Evolutionary conservation across 139 green algal genomes (phyloP).

Genomic region (Astrephomene gubernaculifera): DNA sequence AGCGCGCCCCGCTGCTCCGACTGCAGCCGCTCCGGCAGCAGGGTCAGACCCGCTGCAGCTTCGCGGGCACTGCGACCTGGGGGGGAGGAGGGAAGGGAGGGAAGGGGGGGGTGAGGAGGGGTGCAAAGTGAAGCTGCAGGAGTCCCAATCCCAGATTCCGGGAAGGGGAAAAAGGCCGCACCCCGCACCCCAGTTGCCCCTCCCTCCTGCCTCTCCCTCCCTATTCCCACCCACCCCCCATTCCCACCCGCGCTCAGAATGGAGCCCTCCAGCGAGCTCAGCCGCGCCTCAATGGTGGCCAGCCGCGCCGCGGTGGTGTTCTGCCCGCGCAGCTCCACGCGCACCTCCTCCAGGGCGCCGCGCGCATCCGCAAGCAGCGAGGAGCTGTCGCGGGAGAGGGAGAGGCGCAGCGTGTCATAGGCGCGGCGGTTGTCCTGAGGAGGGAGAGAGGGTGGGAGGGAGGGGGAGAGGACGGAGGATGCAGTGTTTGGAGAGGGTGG

Average conservation of each 20-base stretch:
- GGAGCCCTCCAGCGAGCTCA: conserved; percentile 51
- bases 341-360: conserved; percentile 53
- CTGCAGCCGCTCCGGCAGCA: conserved; percentile 48
- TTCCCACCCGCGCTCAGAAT: conserved; percentile 48
- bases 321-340: conserved; percentile 40
- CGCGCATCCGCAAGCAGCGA: conserved; percentile 46
- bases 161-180: background rate
- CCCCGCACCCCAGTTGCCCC: background rate
- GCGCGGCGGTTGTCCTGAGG: conserved; percentile 30
- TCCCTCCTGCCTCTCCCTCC: background rate
- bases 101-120: background rate
- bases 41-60: conserved; percentile 41
- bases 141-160: too few relatives aligned
- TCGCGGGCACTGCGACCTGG: conserved; percentile 59
- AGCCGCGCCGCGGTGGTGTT: conserved; percentile 45
- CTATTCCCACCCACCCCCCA: background rate
- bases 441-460: background rate
- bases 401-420: conserved; percentile 46
- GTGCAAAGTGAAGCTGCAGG: too few relatives aligned
- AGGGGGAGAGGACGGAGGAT: background rate
- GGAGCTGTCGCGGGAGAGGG: conserved; percentile 25
- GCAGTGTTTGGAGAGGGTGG: background rate
- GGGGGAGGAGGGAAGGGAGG: background rate
- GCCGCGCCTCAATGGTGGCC: conserved; percentile 50
- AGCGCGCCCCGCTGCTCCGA: conserved; percentile 37